Evolutionary conservation across 495 filamentous ascomycete species (phyloP).

Genomic region (Bathelium albidoporum): DNA sequence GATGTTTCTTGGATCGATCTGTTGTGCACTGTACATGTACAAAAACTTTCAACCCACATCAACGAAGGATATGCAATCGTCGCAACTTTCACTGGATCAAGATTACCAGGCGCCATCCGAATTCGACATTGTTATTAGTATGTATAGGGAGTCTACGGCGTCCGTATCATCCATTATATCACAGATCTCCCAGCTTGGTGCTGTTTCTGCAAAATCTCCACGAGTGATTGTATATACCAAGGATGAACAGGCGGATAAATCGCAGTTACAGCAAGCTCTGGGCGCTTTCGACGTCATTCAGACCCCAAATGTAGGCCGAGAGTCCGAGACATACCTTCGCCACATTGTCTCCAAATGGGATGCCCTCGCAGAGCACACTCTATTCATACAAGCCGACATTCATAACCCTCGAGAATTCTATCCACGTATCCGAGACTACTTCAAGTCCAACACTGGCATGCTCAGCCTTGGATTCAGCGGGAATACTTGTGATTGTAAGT

Average conservation of each 20-base stretch:
- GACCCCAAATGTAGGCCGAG: conserved; percentile 33
- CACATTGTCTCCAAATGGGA: conserved; percentile 38
- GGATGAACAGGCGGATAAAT: neutral
- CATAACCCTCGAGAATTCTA: conserved; percentile 30
- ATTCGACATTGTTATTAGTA: conserved; percentile 6
- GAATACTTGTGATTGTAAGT: conserved; percentile 25
- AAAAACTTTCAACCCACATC: neutral
- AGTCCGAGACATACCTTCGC: conserved; percentile 37
- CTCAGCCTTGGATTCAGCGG: conserved; percentile 32
- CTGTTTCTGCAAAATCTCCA: neutral
- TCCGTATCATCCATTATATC: neutral
- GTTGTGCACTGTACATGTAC: neutral
- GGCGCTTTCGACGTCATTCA: conserved; percentile 25
- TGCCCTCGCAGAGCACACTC: conserved; percentile 33
- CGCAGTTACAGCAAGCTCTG: conserved; percentile 17
- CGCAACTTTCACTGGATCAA: neutral
- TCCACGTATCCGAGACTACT: conserved; percentile 32
- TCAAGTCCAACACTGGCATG: conserved; percentile 32
- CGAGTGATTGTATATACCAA: neutral
- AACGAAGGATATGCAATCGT: neutral
- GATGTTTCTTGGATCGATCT: neutral
- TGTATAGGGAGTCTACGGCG: neutral
- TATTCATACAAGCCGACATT: conserved; percentile 38
- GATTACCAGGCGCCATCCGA: neutral
- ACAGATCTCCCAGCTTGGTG: neutral